Evolutionary conservation across 371 early-diverging fungal genomes (phyloP), one percentile per base, ranked within the genome.

Genomic region (Mortierella sp.): DNA sequence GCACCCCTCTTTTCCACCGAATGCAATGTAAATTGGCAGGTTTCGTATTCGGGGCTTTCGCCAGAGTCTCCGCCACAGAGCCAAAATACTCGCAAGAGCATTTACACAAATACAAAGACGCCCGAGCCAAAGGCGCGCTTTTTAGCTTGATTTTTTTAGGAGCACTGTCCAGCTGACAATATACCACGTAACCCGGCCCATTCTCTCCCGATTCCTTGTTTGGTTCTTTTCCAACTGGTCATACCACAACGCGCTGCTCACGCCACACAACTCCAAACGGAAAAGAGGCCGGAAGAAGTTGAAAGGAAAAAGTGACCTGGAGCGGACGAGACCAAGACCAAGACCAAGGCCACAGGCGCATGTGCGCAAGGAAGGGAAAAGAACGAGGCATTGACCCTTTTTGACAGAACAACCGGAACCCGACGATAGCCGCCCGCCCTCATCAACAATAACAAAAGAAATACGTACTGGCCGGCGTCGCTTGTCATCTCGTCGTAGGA

Each of bases 391-490:
- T 37, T 37, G 37, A 12, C 0, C 28, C 30, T 48, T 28, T n/a
- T 59, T 50, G 37, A 15, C 21, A 55, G n/a, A n/a, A n/a, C n/a
- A n/a, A n/a, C n/a, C n/a, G n/a, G n/a, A n/a, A n/a, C n/a, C n/a
- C n/a, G n/a, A n/a, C n/a, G n/a, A n/a, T n/a, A n/a, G n/a, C n/a
- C 46, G 19, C 16, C 12, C 23, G n/a, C 5, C 47, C 51, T 47
- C 23, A 63, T 47, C 21, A 46, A 66, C 51, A 60, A 48, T 56
- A 47, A 30, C 26, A 55, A 26, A 52, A 1, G 25, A 60, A 37
- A 2, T 19, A n/a, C 72, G 52, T 72, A 77, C 77, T 23, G 77
- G 72, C 55, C 77, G 77, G 48, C 77, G 72, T 4, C 72, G 68
- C 50, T 72, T 77, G 62, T 72, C 66, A 45, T 77, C 77, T 51